Conservation (phyloP, 148 eudicot species). For the Chenopodium formosanum region DNA sequence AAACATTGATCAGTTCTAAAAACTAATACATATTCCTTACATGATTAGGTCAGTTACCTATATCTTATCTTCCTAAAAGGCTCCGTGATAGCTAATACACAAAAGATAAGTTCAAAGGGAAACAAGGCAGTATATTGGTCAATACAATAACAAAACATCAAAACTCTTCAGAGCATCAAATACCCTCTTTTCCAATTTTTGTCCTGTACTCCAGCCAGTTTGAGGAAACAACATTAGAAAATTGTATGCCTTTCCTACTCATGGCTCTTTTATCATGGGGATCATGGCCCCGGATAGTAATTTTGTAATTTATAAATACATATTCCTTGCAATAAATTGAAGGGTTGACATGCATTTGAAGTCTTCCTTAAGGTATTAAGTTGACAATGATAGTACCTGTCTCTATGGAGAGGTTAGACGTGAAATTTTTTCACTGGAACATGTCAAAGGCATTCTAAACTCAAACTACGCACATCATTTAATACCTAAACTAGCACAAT, state of each 20-base stretch:
- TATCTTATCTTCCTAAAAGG: neutral
- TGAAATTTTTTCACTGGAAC: neutral
- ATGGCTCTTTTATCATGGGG: neutral
- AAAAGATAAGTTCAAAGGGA: neutral
- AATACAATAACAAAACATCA: neutral
- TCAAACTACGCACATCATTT: neutral
- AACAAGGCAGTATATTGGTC: neutral
- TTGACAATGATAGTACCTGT: neutral
- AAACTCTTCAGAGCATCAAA: neutral
- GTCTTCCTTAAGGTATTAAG: neutral
- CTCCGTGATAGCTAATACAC: neutral
- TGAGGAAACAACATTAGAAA: neutral
- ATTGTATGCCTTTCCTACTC: neutral
- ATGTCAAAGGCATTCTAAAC: neutral
- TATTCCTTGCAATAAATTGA: too few relatives aligned
- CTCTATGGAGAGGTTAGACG: neutral
- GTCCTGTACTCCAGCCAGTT: neutral
- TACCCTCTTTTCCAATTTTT: neutral
- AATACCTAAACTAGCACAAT: too few relatives aligned
- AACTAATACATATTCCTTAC: neutral
- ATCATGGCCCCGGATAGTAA: neutral
- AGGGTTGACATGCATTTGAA: too few relatives aligned
- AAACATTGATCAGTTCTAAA: neutral
- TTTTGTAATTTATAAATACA: too few relatives aligned
- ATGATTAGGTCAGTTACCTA: neutral